Evolutionary conservation across 2,329 filamentous ascomycete genomes (phyloP).

Genomic region (Fusarium subglutinans): DNA sequence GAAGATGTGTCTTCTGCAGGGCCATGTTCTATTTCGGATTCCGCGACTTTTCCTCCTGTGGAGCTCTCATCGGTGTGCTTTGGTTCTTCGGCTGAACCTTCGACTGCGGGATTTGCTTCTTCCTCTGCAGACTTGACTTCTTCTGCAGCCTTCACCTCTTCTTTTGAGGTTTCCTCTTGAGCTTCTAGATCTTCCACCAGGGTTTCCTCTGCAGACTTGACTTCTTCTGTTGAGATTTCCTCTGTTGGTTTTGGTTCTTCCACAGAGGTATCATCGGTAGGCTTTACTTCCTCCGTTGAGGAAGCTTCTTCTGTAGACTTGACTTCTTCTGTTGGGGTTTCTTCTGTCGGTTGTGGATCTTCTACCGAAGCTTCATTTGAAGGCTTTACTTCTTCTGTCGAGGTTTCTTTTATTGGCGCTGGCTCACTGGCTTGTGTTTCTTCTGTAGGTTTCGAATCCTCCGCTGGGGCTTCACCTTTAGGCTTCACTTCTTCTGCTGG

Average conservation of each 20-base stretch:
- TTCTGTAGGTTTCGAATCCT: neutral
- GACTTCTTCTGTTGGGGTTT: neutral
- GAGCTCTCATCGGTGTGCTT: neutral
- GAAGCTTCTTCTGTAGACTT: neutral
- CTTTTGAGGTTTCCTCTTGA: neutral
- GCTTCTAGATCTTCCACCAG: neutral
- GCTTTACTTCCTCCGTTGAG: neutral
- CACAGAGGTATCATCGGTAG: neutral
- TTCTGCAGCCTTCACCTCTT: neutral
- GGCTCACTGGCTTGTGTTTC: neutral
- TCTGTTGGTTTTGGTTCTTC: neutral
- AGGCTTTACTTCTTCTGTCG: neutral
- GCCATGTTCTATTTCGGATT: neutral
- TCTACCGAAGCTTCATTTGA: neutral
- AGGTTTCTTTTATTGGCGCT: neutral
- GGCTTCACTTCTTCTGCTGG: conserved; percentile 5
- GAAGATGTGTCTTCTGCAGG: neutral
- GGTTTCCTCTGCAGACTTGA: neutral
- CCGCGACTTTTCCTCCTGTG: neutral
- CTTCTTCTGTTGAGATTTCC: neutral
- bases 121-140: neutral
- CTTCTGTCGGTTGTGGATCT: neutral
- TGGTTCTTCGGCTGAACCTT: neutral
- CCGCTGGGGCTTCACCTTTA: neutral
- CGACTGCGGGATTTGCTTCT: too few species aligned